A percentile compares a stretch with the other conserved stretches of the same genome.
Conservation (phyloP, 2,329 filamentous ascomycete genomes). For the Cryphonectria naterciae region DNA sequence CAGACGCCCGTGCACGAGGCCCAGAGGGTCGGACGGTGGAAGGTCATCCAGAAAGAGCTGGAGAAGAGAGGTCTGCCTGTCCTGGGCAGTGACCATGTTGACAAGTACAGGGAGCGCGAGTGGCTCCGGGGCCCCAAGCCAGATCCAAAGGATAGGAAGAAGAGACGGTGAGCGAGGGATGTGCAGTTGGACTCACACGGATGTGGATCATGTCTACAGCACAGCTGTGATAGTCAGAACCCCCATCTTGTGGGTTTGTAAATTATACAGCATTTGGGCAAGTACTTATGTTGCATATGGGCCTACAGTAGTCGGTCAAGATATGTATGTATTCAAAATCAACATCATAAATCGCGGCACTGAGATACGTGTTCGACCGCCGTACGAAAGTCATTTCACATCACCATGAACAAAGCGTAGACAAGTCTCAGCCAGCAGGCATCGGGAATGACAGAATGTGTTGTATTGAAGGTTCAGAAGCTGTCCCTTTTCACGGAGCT, state of each 20-base stretch:
- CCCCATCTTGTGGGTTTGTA: not conserved
- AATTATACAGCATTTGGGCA: not conserved
- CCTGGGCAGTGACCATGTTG: slow-evolving; percentile 37
- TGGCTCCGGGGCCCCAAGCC: slow-evolving; percentile 33
- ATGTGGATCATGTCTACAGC: not conserved
- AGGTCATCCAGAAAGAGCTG: slow-evolving; percentile 42
- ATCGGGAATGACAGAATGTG: not conserved
- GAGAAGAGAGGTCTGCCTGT: slow-evolving; percentile 41
- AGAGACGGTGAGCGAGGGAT: slow-evolving; percentile 16
- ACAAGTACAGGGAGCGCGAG: slow-evolving; percentile 36
- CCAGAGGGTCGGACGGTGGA: slow-evolving; percentile 44
- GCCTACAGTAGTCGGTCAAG: not conserved
- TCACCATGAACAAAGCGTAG: not conserved
- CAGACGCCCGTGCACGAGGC: slow-evolving; percentile 62
- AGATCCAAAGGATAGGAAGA: slow-evolving; percentile 25
- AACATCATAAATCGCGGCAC: not conserved
- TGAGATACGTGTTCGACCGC: not conserved
- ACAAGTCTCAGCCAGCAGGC: not conserved
- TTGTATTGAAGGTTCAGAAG: not conserved
- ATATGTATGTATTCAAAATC: not conserved
- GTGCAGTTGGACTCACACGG: not conserved
- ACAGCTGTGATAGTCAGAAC: not conserved
- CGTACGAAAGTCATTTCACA: too few relatives aligned
- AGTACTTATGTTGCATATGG: not conserved
- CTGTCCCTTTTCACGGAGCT: not conserved